Evolutionary conservation across 2,329 filamentous ascomycete genomes (phyloP), one percentile per base, ranked within the genome.

Genomic region (Phyllosticta citrichinensis): DNA sequence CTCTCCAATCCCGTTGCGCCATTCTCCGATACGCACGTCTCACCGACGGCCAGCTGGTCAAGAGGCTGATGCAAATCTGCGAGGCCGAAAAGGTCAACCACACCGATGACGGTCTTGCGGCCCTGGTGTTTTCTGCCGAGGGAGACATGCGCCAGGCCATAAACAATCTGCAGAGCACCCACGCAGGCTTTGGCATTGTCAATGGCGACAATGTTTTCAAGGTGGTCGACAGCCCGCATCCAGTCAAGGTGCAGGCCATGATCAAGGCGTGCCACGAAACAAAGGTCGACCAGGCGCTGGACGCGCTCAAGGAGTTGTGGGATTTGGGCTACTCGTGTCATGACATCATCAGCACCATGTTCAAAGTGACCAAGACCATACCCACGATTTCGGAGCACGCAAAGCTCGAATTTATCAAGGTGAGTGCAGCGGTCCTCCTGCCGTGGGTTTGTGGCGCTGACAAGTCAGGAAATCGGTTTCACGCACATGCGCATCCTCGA

Each of bases 401-500:
- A 17, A 97, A 97, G 78, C 80, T 99, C 64, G 93, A 97, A 72
- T 99, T 97, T 68, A 96, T 97, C 77, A 93, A 91, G 40, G 40
- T 47, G n/a, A 5, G 17, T 17, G n/a, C 40, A n/a, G 6, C 3
- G 66, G 71, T 30, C 40, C 33, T 33, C 2, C 3, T 19, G 25
- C 33, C 1, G n/a, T 11, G n/a, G 55, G 63, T 74, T 8, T 47
- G 40, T n/a, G 40, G 14, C 14, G 14, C 40, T 47, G n/a, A 47
- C 40, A 5, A 5, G 12, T 47, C 14, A 47, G 77, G 94, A 97
- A 77, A 99, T 99, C 74, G 94, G 94, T 58, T 97, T 97, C 75
- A 96, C 94, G 2, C 94, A 99, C 72, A 99, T 99, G 94, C 92
- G 95, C 74, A 93, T 99, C 61, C 79, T 99, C n/a, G 94, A 99